Conservation (phyloP, 2,329 filamentous ascomycete species). For the Ophiocordyceps australis region DNA sequence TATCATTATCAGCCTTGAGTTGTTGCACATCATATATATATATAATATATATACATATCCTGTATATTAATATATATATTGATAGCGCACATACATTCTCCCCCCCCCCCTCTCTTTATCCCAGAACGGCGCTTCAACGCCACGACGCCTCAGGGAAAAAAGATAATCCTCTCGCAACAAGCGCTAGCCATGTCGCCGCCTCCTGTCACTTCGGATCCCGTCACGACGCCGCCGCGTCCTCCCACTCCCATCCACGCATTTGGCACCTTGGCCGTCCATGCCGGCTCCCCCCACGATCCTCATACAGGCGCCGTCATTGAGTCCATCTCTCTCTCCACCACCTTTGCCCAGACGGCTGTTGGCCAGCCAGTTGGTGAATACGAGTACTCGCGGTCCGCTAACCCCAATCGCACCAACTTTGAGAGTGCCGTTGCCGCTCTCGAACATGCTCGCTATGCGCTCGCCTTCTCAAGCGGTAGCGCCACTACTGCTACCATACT, state of each 20-base stretch:
- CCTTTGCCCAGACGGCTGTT: conserved; percentile 79
- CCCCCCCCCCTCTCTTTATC: background rate
- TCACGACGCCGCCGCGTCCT: conserved; percentile 56
- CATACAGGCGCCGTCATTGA: conserved; percentile 90
- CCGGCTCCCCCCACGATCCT: conserved; percentile 79
- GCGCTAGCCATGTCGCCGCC: conserved; percentile 9
- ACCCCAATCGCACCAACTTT: conserved; percentile 92
- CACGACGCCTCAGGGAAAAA: too few relatives aligned
- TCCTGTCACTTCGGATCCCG: conserved; percentile 24
- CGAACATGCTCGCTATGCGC: conserved; percentile 79
- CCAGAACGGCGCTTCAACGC: too few relatives aligned
- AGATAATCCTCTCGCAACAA: background rate
- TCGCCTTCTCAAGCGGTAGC: conserved; percentile 88
- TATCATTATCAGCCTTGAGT: too few relatives aligned
- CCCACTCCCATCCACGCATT: conserved; percentile 62
- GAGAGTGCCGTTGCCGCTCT: conserved; percentile 81
- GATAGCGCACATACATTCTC: too few relatives aligned
- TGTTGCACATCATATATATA: too few relatives aligned
- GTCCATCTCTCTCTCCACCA: conserved; percentile 88
- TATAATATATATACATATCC: too few relatives aligned
- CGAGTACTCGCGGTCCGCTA: conserved; percentile 86
- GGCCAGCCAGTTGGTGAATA: conserved; percentile 76
- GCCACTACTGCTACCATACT: conserved; percentile 87
- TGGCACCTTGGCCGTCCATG: conserved; percentile 88
- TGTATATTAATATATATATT: too few relatives aligned